phyloP scores from a whole-genome alignment of 2,329 filamentous ascomycete genomes.

The Arachnomyces sp. region DNA sequence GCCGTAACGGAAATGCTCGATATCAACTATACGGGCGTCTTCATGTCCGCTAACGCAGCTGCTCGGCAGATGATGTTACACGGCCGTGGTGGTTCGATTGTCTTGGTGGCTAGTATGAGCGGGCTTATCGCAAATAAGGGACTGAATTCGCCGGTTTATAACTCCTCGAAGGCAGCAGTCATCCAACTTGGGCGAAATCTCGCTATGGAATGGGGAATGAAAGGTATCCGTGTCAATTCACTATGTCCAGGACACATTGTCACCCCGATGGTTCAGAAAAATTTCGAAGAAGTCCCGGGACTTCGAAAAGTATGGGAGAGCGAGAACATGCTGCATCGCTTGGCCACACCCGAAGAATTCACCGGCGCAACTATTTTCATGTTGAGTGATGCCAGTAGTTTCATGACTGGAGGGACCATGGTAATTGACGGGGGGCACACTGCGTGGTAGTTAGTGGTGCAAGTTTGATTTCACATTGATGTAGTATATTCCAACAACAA shows the following conservation, averaged over 20 bases:
- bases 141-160: slow-evolving; percentile 27
- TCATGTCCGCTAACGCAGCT: slow-evolving; percentile 13
- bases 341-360: slow-evolving; percentile 22
- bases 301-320: slow-evolving; percentile 12
- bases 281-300: slow-evolving; percentile 10
- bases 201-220: slow-evolving; percentile 40
- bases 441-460: slow-evolving; percentile 14
- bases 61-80: slow-evolving; percentile 8
- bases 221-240: slow-evolving; percentile 17
- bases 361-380: slow-evolving; percentile 24
- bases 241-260: slow-evolving; percentile 17
- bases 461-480: too few relatives aligned
- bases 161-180: slow-evolving; percentile 41
- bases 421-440: slow-evolving; percentile 27
- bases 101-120: slow-evolving; percentile 18
- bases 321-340: slow-evolving; percentile 17
- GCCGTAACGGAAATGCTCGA: slow-evolving; percentile 16
- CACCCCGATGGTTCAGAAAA: slow-evolving; percentile 11
- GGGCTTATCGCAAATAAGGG: slow-evolving; percentile 15
- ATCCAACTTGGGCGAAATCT: slow-evolving; percentile 39
- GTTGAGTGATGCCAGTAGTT: slow-evolving; percentile 26
- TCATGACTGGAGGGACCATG: slow-evolving; percentile 29
- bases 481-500: too few relatives aligned
- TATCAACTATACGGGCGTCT: slow-evolving; percentile 19
- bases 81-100: slow-evolving; percentile 9